Base-by-base conservation (phyloP, 1,139 yeast species). In the Suhomyces bokatorum region DNA sequence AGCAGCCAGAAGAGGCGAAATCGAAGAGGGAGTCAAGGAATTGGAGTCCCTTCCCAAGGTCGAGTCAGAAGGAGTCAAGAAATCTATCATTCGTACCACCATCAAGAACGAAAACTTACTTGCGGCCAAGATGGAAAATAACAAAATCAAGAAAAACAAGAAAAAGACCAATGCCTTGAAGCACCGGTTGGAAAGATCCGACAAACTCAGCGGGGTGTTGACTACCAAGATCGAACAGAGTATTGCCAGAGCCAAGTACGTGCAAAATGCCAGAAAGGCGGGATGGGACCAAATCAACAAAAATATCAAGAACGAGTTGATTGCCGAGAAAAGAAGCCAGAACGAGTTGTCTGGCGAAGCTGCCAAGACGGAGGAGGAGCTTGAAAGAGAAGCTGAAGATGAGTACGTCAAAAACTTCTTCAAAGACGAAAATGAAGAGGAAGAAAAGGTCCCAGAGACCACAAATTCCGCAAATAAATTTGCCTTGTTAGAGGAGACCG, bases 261-360 rank as follows among this genome's bases (percentile, higher is more conserved):
- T 85, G 13, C 85, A 79, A 53, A 69, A 64, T 26, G 73, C 85
- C 4, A 74, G 93, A 62, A 85, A 84, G 60, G 69, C 87, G 1
- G 85, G 83, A 13, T 85, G 93, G 93, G 90, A 84, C 40, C 70
- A 74, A 43, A 83, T 83, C 45, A 85, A 85, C 59, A 71, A 73
- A 46, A 62, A 63, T 33, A 63, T 68, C 37, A 63, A 63, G 37
- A 56, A 64, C 41, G 58, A 46, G 13, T 40, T 46, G 39, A 45
- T 37, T 14, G 49, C 41, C 10, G 32, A 47, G 10, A 42, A 42
- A 31, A 45, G 34, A 13, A 44, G 33, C n/a, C 49, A 44, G 27
- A 41, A 34, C n/a, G 39, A 43, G 6, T 44, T 38, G 5, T 42
- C 39, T 20, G 53, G 45, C 15, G 38, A 34, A 16, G 39, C 37